Conservation (phyloP, 2,329 filamentous ascomycete species). For the Pseudomassariella vexata region DNA sequence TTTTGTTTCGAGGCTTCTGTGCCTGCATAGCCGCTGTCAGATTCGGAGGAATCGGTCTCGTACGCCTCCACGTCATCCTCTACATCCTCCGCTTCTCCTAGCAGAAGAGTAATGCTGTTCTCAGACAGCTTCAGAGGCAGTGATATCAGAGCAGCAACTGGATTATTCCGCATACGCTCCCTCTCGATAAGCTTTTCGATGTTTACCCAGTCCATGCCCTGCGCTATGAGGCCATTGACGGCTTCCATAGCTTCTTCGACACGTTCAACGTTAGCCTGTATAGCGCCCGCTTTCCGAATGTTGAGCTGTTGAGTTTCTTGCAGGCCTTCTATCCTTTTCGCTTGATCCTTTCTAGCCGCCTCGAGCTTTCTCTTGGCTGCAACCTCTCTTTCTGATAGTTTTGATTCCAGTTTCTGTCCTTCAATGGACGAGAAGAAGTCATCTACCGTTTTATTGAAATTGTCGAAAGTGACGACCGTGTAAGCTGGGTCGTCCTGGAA, state of each 20-base stretch:
- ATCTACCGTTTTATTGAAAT: conserved; percentile 90
- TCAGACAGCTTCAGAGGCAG: conserved; percentile 85
- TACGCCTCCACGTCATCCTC: conserved; percentile 53
- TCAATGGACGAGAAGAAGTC: conserved; percentile 97
- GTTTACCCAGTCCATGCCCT: conserved; percentile 97
- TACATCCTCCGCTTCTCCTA: conserved; percentile 64
- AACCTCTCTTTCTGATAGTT: conserved; percentile 74
- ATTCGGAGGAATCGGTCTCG: conserved; percentile 57
- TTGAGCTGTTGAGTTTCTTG: conserved; percentile 79
- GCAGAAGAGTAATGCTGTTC: conserved; percentile 74
- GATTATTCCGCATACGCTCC: conserved; percentile 74
- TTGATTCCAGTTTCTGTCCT: conserved; percentile 83
- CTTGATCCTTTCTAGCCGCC: conserved; percentile 76
- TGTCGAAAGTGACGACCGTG: conserved; percentile 69
- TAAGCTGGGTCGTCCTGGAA: conserved; percentile 62
- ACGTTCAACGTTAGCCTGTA: conserved; percentile 83
- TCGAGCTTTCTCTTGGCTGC: conserved; percentile 79
- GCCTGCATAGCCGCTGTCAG: conserved; percentile 46
- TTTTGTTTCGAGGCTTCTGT: conserved; percentile 31
- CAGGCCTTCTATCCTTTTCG: conserved; percentile 76
- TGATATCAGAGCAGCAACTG: conserved; percentile 81
- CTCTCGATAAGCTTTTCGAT: conserved; percentile 83
- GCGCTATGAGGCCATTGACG: conserved; percentile 82
- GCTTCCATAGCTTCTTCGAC: conserved; percentile 92
- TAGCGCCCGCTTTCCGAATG: conserved; percentile 80